These are phyloP conservation scores for Parachaetomium inaequale DNA, from an alignment of 495 filamentous ascomycete genomes.

Conservation along the genomic window DNA sequence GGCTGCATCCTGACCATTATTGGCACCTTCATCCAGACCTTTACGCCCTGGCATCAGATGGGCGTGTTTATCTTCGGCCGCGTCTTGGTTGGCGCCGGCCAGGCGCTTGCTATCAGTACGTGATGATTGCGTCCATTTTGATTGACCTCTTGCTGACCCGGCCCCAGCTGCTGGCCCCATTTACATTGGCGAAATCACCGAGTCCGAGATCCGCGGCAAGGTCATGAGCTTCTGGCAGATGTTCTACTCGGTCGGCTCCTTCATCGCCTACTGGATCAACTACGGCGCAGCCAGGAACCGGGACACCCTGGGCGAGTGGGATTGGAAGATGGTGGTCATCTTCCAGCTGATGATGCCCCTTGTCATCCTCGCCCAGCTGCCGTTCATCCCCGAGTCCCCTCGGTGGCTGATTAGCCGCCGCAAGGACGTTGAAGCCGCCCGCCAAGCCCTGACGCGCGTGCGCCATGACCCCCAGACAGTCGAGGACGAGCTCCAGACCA, in stretches of 20 bases:
- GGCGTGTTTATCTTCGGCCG: background rate
- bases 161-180: background rate
- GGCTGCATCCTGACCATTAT: background rate
- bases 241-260: constrained; percentile 1
- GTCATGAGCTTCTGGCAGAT: constrained; percentile 6
- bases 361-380: background rate
- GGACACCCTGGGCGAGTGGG: background rate
- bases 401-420: background rate
- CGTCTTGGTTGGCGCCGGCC: background rate
- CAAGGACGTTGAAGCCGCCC: background rate
- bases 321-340: constrained; percentile 10
- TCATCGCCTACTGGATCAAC: constrained; percentile 10
- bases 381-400: constrained; percentile 1
- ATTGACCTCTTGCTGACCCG: no score
- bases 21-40: background rate
- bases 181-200: constrained; percentile 7
- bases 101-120: background rate
- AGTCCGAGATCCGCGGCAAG: background rate
- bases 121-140: no score
- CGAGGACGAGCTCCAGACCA: background rate
- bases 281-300: background rate
- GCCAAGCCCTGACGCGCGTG: background rate
- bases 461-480: background rate
- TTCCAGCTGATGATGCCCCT: constrained; percentile 2
- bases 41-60: background rate